Evolutionary conservation across 495 filamentous ascomycete species (phyloP).

Genomic region (Penicillium flavigenum): DNA sequence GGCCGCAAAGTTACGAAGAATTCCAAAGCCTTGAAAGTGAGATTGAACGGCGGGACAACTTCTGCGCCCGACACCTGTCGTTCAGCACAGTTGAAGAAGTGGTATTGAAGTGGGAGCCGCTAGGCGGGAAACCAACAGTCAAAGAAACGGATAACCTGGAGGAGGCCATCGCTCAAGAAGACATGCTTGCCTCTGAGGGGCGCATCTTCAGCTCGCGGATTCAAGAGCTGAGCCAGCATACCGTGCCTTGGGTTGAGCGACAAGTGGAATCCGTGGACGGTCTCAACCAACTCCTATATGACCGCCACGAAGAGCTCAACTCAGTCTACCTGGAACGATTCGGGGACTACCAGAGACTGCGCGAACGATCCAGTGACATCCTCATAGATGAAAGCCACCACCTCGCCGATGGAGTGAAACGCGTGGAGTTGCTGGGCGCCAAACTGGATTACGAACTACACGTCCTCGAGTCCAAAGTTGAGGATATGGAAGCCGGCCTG

Average conservation of each 20-base stretch:
- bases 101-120: slow-evolving; percentile 65
- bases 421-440: slow-evolving; percentile 77
- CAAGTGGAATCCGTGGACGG: slow-evolving; percentile 62
- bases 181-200: slow-evolving; percentile 56
- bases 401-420: slow-evolving; percentile 72
- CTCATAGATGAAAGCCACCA: slow-evolving; percentile 63
- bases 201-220: slow-evolving; percentile 55
- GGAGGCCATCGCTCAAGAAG: slow-evolving; percentile 48
- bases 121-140: slow-evolving; percentile 39
- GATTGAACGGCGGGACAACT: slow-evolving; percentile 26
- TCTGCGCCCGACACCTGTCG: slow-evolving; percentile 78
- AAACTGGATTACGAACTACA: slow-evolving; percentile 94
- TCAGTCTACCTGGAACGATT: slow-evolving; percentile 64
- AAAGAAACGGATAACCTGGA: slow-evolving; percentile 34
- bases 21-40: slow-evolving; percentile 26
- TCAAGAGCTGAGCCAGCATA: slow-evolving; percentile 50
- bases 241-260: slow-evolving; percentile 62
- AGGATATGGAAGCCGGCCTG: slow-evolving; percentile 84
- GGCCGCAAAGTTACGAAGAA: slow-evolving; percentile 46
- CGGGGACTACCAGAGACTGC: slow-evolving; percentile 62
- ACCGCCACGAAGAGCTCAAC: slow-evolving; percentile 65
- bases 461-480: slow-evolving; percentile 74
- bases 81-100: slow-evolving; percentile 90
- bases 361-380: slow-evolving; percentile 63
- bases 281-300: slow-evolving; percentile 59